Conservation (phyloP, 148 eudicot genomes). For the Rhododendron vialii region DNA sequence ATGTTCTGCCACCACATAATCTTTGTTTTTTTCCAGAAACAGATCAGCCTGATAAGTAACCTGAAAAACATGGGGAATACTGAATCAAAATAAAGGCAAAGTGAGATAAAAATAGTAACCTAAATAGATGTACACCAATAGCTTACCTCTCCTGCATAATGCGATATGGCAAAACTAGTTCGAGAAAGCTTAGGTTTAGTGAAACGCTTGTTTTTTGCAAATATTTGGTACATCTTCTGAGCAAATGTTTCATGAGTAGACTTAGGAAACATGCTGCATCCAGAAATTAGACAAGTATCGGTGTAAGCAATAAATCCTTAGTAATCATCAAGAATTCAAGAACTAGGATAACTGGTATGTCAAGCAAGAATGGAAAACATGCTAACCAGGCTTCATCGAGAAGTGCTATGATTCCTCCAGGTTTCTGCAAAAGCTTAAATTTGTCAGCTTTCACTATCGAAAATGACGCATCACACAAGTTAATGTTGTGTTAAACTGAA, state of each 20-base stretch:
- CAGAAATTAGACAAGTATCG: slow-evolving; percentile 6
- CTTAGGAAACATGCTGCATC: slow-evolving; percentile 94
- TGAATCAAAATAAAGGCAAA: slow-evolving; percentile 2
- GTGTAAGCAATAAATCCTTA: background rate
- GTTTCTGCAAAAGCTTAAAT: slow-evolving; percentile 63
- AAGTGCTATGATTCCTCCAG: slow-evolving; percentile 95
- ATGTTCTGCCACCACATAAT: slow-evolving; percentile 98
- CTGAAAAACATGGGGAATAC: slow-evolving; percentile 33
- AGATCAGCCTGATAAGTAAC: slow-evolving; percentile 88
- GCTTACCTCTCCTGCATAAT: slow-evolving; percentile 95
- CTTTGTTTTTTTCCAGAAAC: slow-evolving; percentile 97
- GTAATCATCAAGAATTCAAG: background rate
- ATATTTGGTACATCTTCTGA: slow-evolving; percentile 95
- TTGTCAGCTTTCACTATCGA: slow-evolving; percentile 3
- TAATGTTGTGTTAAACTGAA: background rate
- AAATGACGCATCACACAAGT: background rate
- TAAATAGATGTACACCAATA: background rate
- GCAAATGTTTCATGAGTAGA: slow-evolving; percentile 99
- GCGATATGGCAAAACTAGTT: slow-evolving; percentile 87
- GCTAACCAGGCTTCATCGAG: slow-evolving; percentile 96
- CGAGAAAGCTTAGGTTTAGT: slow-evolving; percentile 97
- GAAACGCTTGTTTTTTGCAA: slow-evolving; percentile 79
- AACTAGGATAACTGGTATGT: background rate
- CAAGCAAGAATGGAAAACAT: background rate
- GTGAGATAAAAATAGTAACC: background rate